phyloP scores from a whole-genome alignment of 2,329 filamentous ascomycete species.

The Cladobotryum mycophilum region DNA sequence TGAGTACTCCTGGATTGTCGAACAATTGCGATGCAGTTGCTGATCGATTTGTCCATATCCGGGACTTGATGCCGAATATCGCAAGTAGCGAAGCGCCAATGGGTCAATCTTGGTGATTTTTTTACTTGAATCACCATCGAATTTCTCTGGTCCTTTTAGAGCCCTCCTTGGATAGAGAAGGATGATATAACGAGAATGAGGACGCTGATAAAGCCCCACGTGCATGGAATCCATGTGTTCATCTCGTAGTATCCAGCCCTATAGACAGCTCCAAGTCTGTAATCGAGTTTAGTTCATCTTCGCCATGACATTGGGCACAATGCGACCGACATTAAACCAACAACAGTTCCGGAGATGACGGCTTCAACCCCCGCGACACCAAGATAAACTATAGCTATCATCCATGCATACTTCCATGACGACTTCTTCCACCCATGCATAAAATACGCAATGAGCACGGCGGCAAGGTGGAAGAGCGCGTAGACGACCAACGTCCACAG shows the following conservation, averaged over 20 bases:
- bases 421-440: slow-evolving; percentile 59
- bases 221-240: slow-evolving; percentile 90
- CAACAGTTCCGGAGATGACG: slow-evolving; percentile 71
- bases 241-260: slow-evolving; percentile 77
- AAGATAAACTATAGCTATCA: slow-evolving; percentile 64
- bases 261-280: slow-evolving; percentile 72
- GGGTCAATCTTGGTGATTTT: background rate
- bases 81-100: background rate
- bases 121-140: too few species aligned
- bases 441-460: slow-evolving; percentile 63
- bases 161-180: slow-evolving; percentile 85
- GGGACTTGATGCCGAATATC: background rate
- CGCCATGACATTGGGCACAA: background rate
- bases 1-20: too few species aligned
- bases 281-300: background rate
- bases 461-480: slow-evolving; percentile 65
- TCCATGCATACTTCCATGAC: slow-evolving; percentile 60
- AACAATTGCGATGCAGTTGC: too few species aligned
- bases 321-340: slow-evolving; percentile 65
- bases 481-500: slow-evolving; percentile 82
- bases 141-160: slow-evolving; percentile 45
- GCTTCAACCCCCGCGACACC: slow-evolving; percentile 70
- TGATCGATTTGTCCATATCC: too few species aligned
- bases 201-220: slow-evolving; percentile 82
- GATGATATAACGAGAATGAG: slow-evolving; percentile 78